Base-by-base conservation (phyloP, 2,329 filamentous ascomycete species). In the Alternaria burnsii region DNA sequence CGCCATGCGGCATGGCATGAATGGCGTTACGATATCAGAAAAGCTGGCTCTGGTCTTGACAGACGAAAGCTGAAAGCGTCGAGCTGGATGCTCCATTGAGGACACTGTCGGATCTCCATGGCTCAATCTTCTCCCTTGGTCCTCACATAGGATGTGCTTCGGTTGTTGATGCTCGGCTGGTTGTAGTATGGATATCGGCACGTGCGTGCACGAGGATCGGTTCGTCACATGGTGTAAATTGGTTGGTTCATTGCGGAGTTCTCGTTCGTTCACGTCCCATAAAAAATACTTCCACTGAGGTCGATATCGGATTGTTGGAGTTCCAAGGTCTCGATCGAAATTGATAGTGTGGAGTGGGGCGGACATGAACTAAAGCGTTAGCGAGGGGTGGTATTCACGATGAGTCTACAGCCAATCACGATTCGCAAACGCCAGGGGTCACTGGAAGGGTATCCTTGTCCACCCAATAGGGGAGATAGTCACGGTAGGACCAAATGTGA, bases 271-370 rank as follows among this genome's bases (percentile, higher is more conserved):
- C 30, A 18, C 24, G 52, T 56, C 22, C 40, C 30, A 12, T 16
- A 8, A 5, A 14, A 14, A 34, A n/a, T 18, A 40, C 28, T 44
- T 51, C 52, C 12, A 36, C 18, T n/a, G 22, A 12, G 32, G 18
- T 42, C 24, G 40, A 46, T 40, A 22, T 46, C 53, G 30, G 10
- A 20, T 38, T 24, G n/a, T 38, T 56, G 52, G 1, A 44, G 28
- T 8, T 32, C 10, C 3, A 44, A 44, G 14, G 43, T 40, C 28
- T 8, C 18, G 32, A 28, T 44, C 32, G 57, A 59, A 59, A 51
- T 56, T 59, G 24, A 24, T 46, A 42, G 30, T 55, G 44, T 59
- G 36, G 55, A 54, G 56, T 55, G 56, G 52, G 57, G 48, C 52
- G 34, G 57, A 42, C 32, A 47, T 41, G 56, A 20, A 51, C 52